Evolutionary conservation across 2,329 filamentous ascomycete species (phyloP).

Genomic region (Chaetomium sp.): DNA sequence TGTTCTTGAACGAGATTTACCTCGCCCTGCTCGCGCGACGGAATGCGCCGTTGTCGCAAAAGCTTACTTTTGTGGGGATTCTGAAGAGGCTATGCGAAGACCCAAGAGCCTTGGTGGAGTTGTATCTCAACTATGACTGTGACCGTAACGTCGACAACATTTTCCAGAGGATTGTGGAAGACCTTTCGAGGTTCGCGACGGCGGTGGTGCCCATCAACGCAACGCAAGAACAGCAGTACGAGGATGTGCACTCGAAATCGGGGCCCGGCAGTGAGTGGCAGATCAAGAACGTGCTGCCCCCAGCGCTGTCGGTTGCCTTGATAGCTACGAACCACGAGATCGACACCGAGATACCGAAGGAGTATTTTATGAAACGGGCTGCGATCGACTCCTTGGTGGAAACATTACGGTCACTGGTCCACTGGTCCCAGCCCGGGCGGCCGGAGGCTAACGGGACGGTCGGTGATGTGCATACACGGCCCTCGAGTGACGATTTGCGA

Average conservation of each 20-base stretch:
- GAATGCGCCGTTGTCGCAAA: constrained; percentile 81
- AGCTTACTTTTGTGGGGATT: constrained; percentile 83
- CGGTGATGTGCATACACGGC: constrained; percentile 44
- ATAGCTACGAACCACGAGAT: constrained; percentile 54
- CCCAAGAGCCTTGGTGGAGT: constrained; percentile 82
- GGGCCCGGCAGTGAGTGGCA: constrained; percentile 71
- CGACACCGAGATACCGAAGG: constrained; percentile 71
- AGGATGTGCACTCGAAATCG: constrained; percentile 64
- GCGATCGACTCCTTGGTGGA: constrained; percentile 85
- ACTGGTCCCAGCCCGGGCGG: constrained; percentile 69
- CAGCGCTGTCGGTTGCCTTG: constrained; percentile 73
- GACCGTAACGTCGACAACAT: constrained; percentile 94
- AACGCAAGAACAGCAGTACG: constrained; percentile 76
- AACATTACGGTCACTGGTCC: constrained; percentile 80
- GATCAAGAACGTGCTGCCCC: constrained; percentile 74
- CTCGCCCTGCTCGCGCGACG: constrained; percentile 83
- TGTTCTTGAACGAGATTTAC: constrained; percentile 97
- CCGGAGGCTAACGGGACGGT: constrained; percentile 53
- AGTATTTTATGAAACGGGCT: constrained; percentile 86
- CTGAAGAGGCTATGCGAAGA: constrained; percentile 79
- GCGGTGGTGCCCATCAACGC: constrained; percentile 68
- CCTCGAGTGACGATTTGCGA: constrained; percentile 50
- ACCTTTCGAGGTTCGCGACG: constrained; percentile 81
- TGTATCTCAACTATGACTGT: constrained; percentile 97
- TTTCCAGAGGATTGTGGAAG: constrained; percentile 91